phyloP scores from a whole-genome alignment of 202 grass and related monocot genomes.

The Carex sylvatica region DNA sequence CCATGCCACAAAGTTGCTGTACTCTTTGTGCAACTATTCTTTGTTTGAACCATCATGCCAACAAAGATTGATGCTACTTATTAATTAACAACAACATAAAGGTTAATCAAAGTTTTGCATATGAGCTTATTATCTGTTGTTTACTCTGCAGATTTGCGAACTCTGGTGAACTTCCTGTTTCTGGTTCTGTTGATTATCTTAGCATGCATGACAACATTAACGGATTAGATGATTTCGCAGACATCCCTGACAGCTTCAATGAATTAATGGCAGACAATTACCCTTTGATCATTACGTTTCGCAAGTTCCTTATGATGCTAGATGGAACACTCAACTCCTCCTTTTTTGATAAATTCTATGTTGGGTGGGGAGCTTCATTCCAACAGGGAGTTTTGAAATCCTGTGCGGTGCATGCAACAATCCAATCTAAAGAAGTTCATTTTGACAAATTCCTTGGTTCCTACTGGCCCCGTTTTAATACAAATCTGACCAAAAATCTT shows the following conservation, averaged over 20 bases:
- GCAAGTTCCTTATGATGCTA: conserved; percentile 83
- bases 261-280: conserved; percentile 34
- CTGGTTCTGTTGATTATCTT: conserved; percentile 28
- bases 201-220: conserved; percentile 53
- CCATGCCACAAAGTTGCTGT: neutral
- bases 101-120: neutral
- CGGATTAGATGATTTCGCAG: conserved; percentile 45
- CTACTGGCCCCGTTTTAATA: conserved; percentile 76
- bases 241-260: conserved; percentile 59
- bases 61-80: too few species aligned
- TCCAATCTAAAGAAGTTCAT: conserved; percentile 65
- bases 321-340: conserved; percentile 64
- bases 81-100: too few species aligned
- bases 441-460: conserved; percentile 64
- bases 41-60: too few species aligned
- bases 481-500: conserved; percentile 58
- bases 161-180: conserved; percentile 23
- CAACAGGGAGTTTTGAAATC: conserved; percentile 49
- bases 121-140: neutral
- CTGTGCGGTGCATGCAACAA: conserved; percentile 35
- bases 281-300: conserved; percentile 64
- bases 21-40: too few species aligned
- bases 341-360: conserved; percentile 59
- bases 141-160: conserved; percentile 39
- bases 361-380: conserved; percentile 27